These are phyloP conservation scores for Pittosporum tobira DNA, from an alignment of 129 eudicot genomes.

Conservation along the genomic window DNA sequence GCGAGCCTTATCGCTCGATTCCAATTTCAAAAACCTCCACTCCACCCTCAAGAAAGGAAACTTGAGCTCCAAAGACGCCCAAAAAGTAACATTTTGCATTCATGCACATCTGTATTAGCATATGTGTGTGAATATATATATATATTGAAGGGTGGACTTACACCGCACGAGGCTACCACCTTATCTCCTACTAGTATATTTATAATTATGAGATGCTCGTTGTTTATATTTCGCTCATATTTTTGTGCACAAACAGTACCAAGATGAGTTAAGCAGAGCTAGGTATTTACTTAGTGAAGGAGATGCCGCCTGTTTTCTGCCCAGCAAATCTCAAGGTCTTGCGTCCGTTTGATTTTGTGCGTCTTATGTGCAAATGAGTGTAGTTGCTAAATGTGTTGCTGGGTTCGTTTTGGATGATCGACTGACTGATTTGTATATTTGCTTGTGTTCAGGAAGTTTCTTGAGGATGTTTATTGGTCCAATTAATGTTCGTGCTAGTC, in stretches of 20 bases:
- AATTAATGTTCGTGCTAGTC: conserved; percentile 69
- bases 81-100: conserved; percentile 29
- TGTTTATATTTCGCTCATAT: neutral
- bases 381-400: neutral
- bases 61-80: conserved; percentile 45
- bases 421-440: neutral
- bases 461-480: conserved; percentile 88
- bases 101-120: neutral
- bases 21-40: conserved; percentile 35
- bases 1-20: conserved; percentile 50
- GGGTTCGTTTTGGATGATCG: conserved; percentile 11
- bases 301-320: conserved; percentile 91
- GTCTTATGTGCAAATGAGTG: neutral
- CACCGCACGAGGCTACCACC: no score
- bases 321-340: conserved; percentile 89
- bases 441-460: conserved; percentile 50
- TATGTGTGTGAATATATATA: neutral
- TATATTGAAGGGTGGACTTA: no score
- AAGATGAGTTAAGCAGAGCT: conserved; percentile 66
- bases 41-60: conserved; percentile 26
- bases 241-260: conserved; percentile 27
- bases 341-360: conserved; percentile 5
- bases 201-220: no score
- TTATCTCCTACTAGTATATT: no score
- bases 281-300: conserved; percentile 62